Percentiles rank a stretch among this genome's conserved stretches.
These are phyloP conservation scores for Moesziomyces antarcticus DNA, from an alignment of 1,284 basidiomycete genomes.

Conservation along the genomic window DNA sequence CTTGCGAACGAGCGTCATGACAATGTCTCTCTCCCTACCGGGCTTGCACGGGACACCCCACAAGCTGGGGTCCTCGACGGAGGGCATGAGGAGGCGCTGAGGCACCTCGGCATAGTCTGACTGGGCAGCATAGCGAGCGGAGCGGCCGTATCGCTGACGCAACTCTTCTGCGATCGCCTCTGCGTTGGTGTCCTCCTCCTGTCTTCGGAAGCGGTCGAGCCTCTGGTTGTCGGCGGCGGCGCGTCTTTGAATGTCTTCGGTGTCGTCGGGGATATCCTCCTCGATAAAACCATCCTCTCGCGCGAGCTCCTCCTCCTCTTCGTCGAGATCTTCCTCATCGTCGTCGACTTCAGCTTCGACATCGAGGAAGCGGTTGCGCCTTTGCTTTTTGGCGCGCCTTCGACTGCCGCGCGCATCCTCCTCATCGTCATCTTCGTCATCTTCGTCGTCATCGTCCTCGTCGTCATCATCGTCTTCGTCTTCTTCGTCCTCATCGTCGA, in stretches of 20 bases:
- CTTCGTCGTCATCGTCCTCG: slow-evolving; percentile 59
- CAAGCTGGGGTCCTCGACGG: slow-evolving; percentile 91
- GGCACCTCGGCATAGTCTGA: slow-evolving; percentile 81
- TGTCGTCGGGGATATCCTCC: slow-evolving; percentile 75
- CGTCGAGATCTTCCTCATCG: slow-evolving; percentile 70
- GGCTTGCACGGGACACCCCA: slow-evolving; percentile 97
- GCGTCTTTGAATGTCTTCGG: slow-evolving; percentile 73
- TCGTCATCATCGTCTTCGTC: slow-evolving; percentile 62
- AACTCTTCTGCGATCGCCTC: slow-evolving; percentile 87
- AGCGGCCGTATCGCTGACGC: slow-evolving; percentile 78
- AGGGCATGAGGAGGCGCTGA: slow-evolving; percentile 95
- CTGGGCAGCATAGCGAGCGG: slow-evolving; percentile 68
- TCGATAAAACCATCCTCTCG: slow-evolving; percentile 78
- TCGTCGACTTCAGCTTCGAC: slow-evolving; percentile 87
- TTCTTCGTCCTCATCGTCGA: slow-evolving; percentile 57
- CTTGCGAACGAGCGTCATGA: slow-evolving; percentile 94
- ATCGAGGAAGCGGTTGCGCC: slow-evolving; percentile 85
- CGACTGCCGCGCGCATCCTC: slow-evolving; percentile 39
- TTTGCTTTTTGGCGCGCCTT: slow-evolving; percentile 54
- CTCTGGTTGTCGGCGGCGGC: slow-evolving; percentile 77
- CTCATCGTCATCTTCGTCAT: slow-evolving; percentile 54
- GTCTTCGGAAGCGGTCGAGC: slow-evolving; percentile 79
- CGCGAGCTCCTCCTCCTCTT: slow-evolving; percentile 67
- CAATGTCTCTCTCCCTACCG: slow-evolving; percentile 90
- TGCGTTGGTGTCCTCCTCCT: slow-evolving; percentile 83